phyloP scores from a whole-genome alignment of 805 yeast genomes.

The Barnettozyma populi region DNA sequence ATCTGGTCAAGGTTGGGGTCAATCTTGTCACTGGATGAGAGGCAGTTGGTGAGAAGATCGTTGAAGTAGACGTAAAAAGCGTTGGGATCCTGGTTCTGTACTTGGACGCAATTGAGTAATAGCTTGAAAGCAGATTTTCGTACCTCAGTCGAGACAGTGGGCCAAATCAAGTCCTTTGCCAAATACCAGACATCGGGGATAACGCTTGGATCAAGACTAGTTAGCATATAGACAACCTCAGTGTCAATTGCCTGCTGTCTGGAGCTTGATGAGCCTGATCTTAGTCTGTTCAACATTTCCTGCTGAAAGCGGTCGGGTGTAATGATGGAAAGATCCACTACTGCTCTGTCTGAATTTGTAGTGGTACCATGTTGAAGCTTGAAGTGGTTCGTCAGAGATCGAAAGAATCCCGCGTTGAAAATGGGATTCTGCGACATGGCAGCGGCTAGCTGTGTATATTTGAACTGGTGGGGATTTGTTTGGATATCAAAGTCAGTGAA shows the following conservation, averaged over 20 bases:
- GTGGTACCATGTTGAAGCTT: conserved; percentile 16
- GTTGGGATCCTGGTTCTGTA: conserved; percentile 43
- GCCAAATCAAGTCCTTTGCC: conserved; percentile 47
- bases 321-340: conserved; percentile 38
- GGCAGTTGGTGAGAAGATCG: conserved; percentile 45
- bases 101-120: conserved; percentile 47
- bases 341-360: conserved; percentile 18
- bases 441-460: conserved; percentile 3
- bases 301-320: conserved; percentile 41
- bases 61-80: conserved; percentile 52
- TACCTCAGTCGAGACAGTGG: conserved; percentile 29
- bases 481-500: background rate
- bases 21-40: conserved; percentile 25
- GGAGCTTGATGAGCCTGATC: conserved; percentile 30
- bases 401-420: conserved; percentile 21
- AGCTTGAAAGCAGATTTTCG: conserved; percentile 43
- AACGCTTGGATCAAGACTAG: conserved; percentile 47
- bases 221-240: conserved; percentile 42
- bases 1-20: conserved; percentile 50
- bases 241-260: conserved; percentile 47
- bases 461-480: background rate
- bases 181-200: conserved; percentile 75
- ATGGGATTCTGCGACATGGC: conserved; percentile 2
- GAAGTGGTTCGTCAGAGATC: conserved; percentile 23
- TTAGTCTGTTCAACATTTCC: conserved; percentile 33